Evolutionary conservation across 495 filamentous ascomycete genomes (phyloP), one percentile per base, ranked within the genome.

Genomic region (Aspergillus heteromorphus): DNA sequence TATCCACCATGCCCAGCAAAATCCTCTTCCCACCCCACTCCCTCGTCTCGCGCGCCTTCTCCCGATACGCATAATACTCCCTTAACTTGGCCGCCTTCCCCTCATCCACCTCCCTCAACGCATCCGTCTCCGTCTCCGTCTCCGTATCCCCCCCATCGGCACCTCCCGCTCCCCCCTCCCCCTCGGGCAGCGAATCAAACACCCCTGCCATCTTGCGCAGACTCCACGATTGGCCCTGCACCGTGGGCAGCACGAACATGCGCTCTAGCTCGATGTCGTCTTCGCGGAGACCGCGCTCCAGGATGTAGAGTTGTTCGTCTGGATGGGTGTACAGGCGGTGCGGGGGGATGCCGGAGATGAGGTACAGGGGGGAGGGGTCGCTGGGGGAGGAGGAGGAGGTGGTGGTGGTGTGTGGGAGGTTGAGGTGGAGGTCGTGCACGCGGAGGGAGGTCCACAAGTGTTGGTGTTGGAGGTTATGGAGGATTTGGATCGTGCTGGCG

Each of bases 301-400:
- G 71, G 66, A 89, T 80, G 57, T 83, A 86, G 40, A 91, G 80
- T 70, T 95, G 91, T 70, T 95, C 89, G 68, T 97, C 93, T 6
- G 93, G 93, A 68, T 98, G 92, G 49, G 88, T 80, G 72, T 98
- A 97, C 19, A 95, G 79, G 6, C 84, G 82, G 47, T 87, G 81
- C 6, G 93, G 91, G 7, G 93, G 92, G n/a, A 96, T 76, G 5
- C 93, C 93, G 5, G 89, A 89, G 45, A 98, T 77, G 56, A 98
- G 67, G 1, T 83, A 86, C 31, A 84, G 74, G 6, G 79, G 76
- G 4, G 84, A 74, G 6, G 79, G 76, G 4, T 85, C 73, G 6
- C 61, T 50, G 4, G 54, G 20, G 1, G 51, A 31, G 21, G 60
- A 63, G 48, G 62, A 48, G 30, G n/a, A n/a, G 7, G 47, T 29